Evolutionary conservation across 495 filamentous ascomycete genomes (phyloP).

Genomic region (Cercophora samala): DNA sequence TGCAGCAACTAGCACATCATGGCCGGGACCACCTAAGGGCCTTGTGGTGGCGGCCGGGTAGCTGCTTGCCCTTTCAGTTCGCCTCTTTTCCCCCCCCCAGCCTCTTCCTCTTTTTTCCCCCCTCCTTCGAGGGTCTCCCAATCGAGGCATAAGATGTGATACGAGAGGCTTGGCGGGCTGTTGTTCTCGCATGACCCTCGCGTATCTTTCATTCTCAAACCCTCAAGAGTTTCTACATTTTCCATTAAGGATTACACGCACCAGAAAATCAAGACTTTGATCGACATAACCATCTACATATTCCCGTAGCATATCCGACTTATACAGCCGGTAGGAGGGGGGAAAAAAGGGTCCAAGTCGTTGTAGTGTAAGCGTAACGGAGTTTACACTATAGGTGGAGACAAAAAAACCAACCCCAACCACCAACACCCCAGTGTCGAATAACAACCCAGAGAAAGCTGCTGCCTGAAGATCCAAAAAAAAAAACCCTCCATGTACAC

Average conservation of each 20-base stretch:
- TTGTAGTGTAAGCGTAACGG: too few relatives aligned
- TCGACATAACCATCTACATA: too few relatives aligned
- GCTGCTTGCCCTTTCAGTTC: not conserved
- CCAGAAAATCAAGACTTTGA: too few relatives aligned
- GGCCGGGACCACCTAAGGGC: too few relatives aligned
- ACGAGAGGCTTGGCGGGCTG: not conserved
- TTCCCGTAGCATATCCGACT: too few relatives aligned
- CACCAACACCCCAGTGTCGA: constrained; percentile 11
- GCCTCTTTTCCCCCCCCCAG: not conserved
- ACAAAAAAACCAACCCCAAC: not conserved
- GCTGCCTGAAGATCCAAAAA: constrained; percentile 23
- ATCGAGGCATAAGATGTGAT: not conserved
- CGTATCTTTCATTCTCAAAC: not conserved
- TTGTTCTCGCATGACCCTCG: not conserved
- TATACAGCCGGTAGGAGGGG: too few relatives aligned
- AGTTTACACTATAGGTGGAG: not conserved
- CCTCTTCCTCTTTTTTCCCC: not conserved
- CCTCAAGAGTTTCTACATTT: not conserved
- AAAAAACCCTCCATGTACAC: not conserved
- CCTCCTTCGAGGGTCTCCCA: not conserved
- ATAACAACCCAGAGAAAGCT: constrained; percentile 25
- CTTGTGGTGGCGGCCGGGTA: not conserved
- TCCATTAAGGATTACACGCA: too few relatives aligned
- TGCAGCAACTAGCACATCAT: not conserved
- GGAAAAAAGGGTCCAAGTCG: not conserved